Base-by-base conservation (phyloP, 148 eudicot genomes). In the Vaccinium darrowii region DNA sequence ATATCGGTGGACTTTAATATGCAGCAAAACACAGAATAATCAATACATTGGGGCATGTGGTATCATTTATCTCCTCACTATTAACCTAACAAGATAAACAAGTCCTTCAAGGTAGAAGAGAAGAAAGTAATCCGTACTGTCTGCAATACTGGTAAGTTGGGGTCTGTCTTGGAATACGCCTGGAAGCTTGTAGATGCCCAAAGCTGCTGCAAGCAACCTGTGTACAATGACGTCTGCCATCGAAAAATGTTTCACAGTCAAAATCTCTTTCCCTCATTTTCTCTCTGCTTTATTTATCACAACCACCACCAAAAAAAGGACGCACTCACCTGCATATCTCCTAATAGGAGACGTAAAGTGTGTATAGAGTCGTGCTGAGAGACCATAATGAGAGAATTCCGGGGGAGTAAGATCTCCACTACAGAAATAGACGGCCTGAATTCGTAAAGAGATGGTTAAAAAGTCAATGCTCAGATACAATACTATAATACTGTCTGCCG, bases 291-390 rank as follows among this genome's bases (percentile, higher is more conserved):
- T 14, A 69, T 10, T 33, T 12, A 76, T 39, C 15, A 63, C 76
- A 80, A 82, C 79, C 16, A 69, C 74, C 16, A 69, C 74, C 36
- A 27, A 57, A 21, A 10, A 21, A 62, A 83, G 15, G 14, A 39
- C 18, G 18, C 76, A 76, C 85, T 23, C 58, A 97, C 99, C 98
- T 84, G 99, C 98, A 86, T 95, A 97, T 97, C 99, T 92, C 89
- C 98, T 90, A 50, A 95, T 97, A 85, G 99, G 99, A 78, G 99
- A 97, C 81, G 98, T 95, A 85, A 97, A 97, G 85, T 97, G 98
- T 23, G 99, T 97, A 89, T 97, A 97, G 54, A 97, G 87, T 74
- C 94, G 92, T 51, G 99, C 90, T 71, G 98, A 94, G 82, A 97
- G 99, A 69, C 99, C 99, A 88, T 97, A 97, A 88, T 97, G 99